These are phyloP conservation scores for Talaromyces sp. DNA, from an alignment of 2,329 filamentous ascomycete genomes.

Conservation along the genomic window DNA sequence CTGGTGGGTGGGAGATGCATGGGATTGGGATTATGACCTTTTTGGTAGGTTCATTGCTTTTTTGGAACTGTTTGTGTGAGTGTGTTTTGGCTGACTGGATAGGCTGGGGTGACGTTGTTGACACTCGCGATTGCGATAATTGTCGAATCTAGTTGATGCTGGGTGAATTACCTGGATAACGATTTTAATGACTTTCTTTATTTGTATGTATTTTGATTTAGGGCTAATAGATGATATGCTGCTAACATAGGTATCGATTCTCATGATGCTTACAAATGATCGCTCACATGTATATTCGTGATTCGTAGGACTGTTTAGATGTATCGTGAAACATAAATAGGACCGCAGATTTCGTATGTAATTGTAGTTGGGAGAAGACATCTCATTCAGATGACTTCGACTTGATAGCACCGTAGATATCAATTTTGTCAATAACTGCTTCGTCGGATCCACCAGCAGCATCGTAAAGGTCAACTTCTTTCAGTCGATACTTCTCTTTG, in stretches of 20 bases:
- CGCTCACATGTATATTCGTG: neutral
- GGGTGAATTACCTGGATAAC: neutral
- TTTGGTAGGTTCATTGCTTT: conserved; percentile 43
- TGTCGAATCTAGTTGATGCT: conserved; percentile 3
- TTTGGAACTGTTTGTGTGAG: neutral
- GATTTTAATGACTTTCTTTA: neutral
- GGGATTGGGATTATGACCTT: conserved; percentile 46
- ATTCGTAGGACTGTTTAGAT: neutral
- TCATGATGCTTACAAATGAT: neutral
- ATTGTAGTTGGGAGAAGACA: neutral
- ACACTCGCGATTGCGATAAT: conserved; percentile 12
- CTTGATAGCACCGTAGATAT: conserved; percentile 20
- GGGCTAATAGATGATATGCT: neutral
- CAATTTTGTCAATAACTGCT: conserved; percentile 15
- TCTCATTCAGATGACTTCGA: neutral
- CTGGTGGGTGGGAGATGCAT: conserved; percentile 58
- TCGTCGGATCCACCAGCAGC: conserved; percentile 18
- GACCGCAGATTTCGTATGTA: neutral
- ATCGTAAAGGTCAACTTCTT: conserved; percentile 13
- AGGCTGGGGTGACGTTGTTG: conserved; percentile 14
- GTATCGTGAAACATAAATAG: neutral
- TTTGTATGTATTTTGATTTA: neutral
- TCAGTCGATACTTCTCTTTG: conserved; percentile 21
- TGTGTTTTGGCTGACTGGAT: neutral
- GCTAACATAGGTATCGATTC: no score